Evolutionary conservation across 2,329 filamentous ascomycete species (phyloP), one percentile per base, ranked within the genome.

Genomic region (Diaporthe vaccinii): DNA sequence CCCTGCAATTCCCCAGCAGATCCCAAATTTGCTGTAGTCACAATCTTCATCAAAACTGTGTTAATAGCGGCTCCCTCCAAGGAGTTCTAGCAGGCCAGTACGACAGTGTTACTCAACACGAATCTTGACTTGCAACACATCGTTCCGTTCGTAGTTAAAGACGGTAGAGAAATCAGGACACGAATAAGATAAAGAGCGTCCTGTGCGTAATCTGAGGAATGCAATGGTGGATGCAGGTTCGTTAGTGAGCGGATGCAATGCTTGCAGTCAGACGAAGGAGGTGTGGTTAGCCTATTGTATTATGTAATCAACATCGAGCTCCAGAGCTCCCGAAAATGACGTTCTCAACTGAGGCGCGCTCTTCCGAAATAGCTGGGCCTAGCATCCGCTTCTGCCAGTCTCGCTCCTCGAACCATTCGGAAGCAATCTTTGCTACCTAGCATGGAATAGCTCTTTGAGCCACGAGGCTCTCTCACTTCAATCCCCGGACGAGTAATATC

Each of bases 391-490:
- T 55, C 34, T 53, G 15, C 65, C 49, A 55, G 22, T 22, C 15
- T 25, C 49, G 9, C 34, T 69, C 65, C 25, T 9, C 65, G 25
- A 25, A 17, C 22, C n/a, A 41, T 28, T 41, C 8, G 46, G 46
- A 25, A 34, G 34, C 22, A 28, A 20, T 51, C 34, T 28, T 53
- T 55, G n/a, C 65, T 31, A 55, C 34, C 49, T 69, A 69, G 65
- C 49, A 69, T 69, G 65, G 65, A 34, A 62, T 61, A 49, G 67
- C 28, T 36, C 34, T 22, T 36, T 55, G 73, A 72, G 73, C 73
- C 73, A 65, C 57, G 36, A 72, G 73, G 73, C 73, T 74, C 73
- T 74, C 41, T 2, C 14, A 44, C 25, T 31, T 53, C 22, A 57
- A 59, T 51, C n/a, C 15, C 51, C 28, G 6, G 25, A 22, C 22